Evolutionary conservation across 2,329 filamentous ascomycete genomes (phyloP).

Genomic region (Penicillium expansum): DNA sequence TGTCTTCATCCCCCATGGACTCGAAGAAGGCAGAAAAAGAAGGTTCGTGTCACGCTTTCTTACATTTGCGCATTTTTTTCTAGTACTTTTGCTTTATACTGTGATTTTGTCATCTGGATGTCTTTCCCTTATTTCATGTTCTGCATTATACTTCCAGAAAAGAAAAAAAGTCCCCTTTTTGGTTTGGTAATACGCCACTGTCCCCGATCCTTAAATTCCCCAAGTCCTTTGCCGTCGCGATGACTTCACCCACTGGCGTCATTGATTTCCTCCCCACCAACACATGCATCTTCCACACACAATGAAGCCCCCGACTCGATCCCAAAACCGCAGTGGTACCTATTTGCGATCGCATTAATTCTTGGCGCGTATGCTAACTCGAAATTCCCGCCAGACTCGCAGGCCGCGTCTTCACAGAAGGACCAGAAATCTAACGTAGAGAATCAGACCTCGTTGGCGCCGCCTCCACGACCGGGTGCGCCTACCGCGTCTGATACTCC

Average conservation of each 20-base stretch:
- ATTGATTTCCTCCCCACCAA: conserved; percentile 29
- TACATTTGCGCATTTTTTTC: conserved; percentile 10
- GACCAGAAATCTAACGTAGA: conserved; percentile 52
- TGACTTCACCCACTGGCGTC: conserved; percentile 39
- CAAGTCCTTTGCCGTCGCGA: conserved; percentile 31
- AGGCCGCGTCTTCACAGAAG: conserved; percentile 33
- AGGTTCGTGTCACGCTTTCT: conserved; percentile 34
- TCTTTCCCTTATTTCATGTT: conserved; percentile 8
- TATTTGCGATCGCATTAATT: conserved; percentile 19
- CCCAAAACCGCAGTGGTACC: conserved; percentile 21
- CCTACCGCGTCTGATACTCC: conserved; percentile 58
- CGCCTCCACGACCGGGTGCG: conserved; percentile 60
- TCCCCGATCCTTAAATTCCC: conserved; percentile 27
- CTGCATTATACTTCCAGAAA: conserved; percentile 15
- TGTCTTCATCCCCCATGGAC: conserved; percentile 41
- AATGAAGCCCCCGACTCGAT: conserved; percentile 21
- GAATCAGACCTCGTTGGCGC: conserved; percentile 63
- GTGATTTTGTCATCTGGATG: background rate
- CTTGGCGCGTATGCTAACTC: conserved; percentile 23
- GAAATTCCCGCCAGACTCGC: conserved; percentile 26
- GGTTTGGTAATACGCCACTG: conserved; percentile 35
- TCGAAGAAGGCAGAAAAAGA: conserved; percentile 43
- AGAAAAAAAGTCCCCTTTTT: conserved; percentile 20
- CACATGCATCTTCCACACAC: conserved; percentile 13
- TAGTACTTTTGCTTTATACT: conserved; percentile 13